Evolutionary conservation across 2,329 filamentous ascomycete species (phyloP).

Genomic region (Leptographium galeiforme): DNA sequence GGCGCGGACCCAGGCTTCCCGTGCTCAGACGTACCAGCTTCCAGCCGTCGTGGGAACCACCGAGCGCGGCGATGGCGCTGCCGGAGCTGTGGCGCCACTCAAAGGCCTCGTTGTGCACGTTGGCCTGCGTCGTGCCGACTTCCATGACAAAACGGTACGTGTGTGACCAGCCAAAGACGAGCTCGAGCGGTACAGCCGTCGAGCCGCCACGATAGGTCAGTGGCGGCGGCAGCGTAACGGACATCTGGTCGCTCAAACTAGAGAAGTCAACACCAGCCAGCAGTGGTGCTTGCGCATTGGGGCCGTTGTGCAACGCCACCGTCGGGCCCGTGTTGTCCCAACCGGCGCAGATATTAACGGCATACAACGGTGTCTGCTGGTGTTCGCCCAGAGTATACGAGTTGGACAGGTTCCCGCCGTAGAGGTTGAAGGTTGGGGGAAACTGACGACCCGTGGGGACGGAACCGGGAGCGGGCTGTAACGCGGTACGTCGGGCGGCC

Average conservation of each 20-base stretch:
- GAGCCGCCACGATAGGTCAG: conserved; percentile 10
- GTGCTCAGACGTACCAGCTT: conserved; percentile 25
- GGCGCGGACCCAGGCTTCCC: conserved; percentile 1
- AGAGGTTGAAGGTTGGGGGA: conserved; percentile 20
- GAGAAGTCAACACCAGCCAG: conserved; percentile 16
- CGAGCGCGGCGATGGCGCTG: conserved; percentile 20
- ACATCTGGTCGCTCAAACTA: conserved; percentile 8
- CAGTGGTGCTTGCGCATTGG: conserved; percentile 15
- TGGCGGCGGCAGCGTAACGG: conserved; percentile 18
- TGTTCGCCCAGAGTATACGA: conserved; percentile 18
- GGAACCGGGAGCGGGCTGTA: conserved; percentile 3
- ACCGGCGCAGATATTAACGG: conserved; percentile 15
- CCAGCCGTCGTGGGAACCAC: conserved; percentile 21
- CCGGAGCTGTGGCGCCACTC: conserved; percentile 29
- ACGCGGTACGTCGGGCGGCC: no score
- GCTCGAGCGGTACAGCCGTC: conserved; percentile 6
- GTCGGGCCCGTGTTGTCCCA: conserved; percentile 15
- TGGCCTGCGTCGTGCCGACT: conserved; percentile 13
- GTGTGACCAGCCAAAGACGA: conserved; percentile 8
- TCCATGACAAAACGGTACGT: conserved; percentile 22
- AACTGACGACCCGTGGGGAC: conserved; percentile 16
- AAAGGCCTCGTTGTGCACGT: conserved; percentile 20
- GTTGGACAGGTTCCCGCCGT: conserved; percentile 12
- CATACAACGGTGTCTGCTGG: conserved; percentile 19
- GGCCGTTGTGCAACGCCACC: conserved; percentile 22